Percentiles rank a stretch among this genome's conserved stretches.
Evolutionary conservation across 2,329 filamentous ascomycete genomes (phyloP).

Genomic region (Phoma sp.): DNA sequence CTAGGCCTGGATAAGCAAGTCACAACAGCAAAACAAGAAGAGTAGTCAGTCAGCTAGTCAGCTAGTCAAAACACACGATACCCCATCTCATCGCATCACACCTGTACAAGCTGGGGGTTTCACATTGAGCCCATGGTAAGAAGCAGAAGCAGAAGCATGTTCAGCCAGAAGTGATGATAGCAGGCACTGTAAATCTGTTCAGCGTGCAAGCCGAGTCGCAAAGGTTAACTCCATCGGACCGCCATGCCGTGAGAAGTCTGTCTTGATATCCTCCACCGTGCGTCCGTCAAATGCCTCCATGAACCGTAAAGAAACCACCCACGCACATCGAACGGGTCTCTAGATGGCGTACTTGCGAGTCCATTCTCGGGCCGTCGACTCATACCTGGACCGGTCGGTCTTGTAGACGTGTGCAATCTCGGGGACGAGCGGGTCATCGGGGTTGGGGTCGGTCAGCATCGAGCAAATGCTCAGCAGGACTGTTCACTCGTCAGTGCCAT

Average conservation of each 20-base stretch:
- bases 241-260: slow-evolving; percentile 36
- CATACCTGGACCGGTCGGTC: slow-evolving; percentile 94
- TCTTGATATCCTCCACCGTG: slow-evolving; percentile 28
- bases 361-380: slow-evolving; percentile 97
- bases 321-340: slow-evolving; percentile 20
- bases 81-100: background rate
- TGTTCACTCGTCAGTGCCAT: slow-evolving; percentile 50
- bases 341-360: slow-evolving; percentile 99
- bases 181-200: slow-evolving; percentile 41
- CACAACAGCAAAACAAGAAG: background rate
- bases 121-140: slow-evolving; percentile 2
- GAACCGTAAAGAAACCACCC: slow-evolving; percentile 34
- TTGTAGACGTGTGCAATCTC: slow-evolving; percentile 99
- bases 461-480: slow-evolving; percentile 99
- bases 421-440: slow-evolving; percentile 96
- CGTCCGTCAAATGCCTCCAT: slow-evolving; percentile 29
- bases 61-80: background rate
- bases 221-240: slow-evolving; percentile 37
- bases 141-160: slow-evolving; percentile 23
- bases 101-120: background rate
- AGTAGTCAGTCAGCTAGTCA: background rate
- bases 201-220: slow-evolving; percentile 38
- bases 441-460: slow-evolving; percentile 99
- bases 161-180: slow-evolving; percentile 40
- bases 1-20: background rate